Evolutionary conservation across 768 basidiomycete genomes (phyloP), one percentile per base, ranked within the genome.

Genomic region (Hysterangium stoloniferum): DNA sequence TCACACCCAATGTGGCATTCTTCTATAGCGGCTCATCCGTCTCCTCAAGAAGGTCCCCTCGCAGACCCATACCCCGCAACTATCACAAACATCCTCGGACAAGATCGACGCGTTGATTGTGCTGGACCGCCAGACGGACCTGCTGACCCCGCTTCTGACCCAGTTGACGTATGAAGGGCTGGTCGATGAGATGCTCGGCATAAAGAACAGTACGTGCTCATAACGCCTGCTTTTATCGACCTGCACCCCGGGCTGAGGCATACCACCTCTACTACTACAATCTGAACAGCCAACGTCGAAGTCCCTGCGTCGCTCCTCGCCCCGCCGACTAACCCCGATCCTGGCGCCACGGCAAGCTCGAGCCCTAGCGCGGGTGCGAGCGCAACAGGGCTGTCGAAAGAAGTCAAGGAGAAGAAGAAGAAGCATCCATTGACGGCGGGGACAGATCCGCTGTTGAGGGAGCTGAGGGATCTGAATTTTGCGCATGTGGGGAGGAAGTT

Each of bases 81-180:
- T 67, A 8, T 64, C 75, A 2, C 61, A 74, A 5, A 65, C 74
- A 7, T 62, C 72, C 8, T 77, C 79, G 2, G 78, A 78, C 13
- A 78, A 73, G 45, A 75, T 98, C 48, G 96, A 99, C 62, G 84
- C 81, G 12, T 68, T 98, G 53, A 84, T 99, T 57, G 73, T 98
- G 32, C 58, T 99, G 52, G 96, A 99, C 64, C 81, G 96, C 42
- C 80, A 82, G 29, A 81, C 87, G 8, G 96, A 99, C 61, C 87
- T 97, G 86, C 82, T 98, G 53, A 96, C 96, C 0, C 92, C 96
- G 1, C 71, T 98, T 45, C 77, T 95, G 40, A 98, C 96, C 2
- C 94, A 98, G 60, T 71, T 98, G 51, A 99, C 96, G 0, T 98
- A 98, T 58, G 86, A 98, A 63, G 96, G 96, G 17, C 81, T 99